Evolutionary conservation across 176 grass and related monocot genomes (phyloP).

Genomic region (Chrysopogon serrulatus): DNA sequence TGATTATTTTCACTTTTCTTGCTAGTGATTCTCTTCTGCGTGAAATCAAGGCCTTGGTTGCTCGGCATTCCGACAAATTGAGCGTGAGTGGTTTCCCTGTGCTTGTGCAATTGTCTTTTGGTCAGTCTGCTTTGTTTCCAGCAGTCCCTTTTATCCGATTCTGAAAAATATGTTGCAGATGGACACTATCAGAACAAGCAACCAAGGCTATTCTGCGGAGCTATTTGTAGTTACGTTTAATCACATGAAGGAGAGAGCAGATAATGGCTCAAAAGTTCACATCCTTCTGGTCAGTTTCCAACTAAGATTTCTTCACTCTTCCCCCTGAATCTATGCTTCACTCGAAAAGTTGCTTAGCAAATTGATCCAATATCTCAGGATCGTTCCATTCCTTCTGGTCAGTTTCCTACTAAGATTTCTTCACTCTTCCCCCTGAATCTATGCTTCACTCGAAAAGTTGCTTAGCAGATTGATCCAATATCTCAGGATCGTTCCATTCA

Average conservation of each 20-base stretch:
- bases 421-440: background rate
- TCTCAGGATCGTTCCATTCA: background rate
- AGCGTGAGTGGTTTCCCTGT: slow-evolving; percentile 43
- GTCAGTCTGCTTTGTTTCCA: background rate
- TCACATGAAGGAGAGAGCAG: slow-evolving; percentile 31
- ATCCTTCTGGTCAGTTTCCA: slow-evolving; percentile 83
- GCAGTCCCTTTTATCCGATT: background rate
- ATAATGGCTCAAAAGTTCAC: slow-evolving; percentile 54
- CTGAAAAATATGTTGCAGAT: slow-evolving; percentile 46
- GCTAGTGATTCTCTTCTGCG: slow-evolving; percentile 60
- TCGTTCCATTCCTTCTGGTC: slow-evolving; percentile 48
- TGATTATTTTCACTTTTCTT: background rate
- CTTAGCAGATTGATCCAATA: background rate
- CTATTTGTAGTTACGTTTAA: slow-evolving; percentile 80
- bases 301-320: background rate
- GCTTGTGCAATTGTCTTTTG: background rate
- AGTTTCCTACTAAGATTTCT: slow-evolving; percentile 27
- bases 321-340: background rate
- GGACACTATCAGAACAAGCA: slow-evolving; percentile 59
- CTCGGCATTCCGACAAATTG: slow-evolving; percentile 64
- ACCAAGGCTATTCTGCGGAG: slow-evolving; percentile 74
- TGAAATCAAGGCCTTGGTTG: slow-evolving; percentile 65
- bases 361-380: background rate
- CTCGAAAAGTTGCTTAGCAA: background rate
- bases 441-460: background rate